Evolutionary conservation across 257 asterid species (phyloP), one percentile per base, ranked within the genome.

Genomic region (Scutellaria galericulata): DNA sequence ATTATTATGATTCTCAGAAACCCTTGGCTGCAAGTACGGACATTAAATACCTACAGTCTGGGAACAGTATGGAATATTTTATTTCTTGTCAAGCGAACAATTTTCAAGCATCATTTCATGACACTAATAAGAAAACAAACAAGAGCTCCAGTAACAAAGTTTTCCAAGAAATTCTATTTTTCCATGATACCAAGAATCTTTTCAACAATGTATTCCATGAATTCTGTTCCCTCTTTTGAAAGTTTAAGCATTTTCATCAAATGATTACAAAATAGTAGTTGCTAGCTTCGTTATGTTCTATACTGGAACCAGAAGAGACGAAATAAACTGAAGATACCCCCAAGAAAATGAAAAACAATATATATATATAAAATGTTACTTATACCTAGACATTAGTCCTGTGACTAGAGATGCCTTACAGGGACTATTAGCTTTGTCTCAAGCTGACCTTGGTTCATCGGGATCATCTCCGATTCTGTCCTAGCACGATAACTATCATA

Each of bases 291-390:
- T 41, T 60, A 46, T 6, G 48, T 44, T 53, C 66, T 54, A 73
- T 67, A 72, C 73, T 44, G 66, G 72, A 73, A 72, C 45, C 75
- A 77, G 66, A 66, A 40, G 27, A 52, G 55, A 52, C 74, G 18
- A 64, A 69, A 73, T 70, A 35, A 59, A 70, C 50, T 45, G 62
- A 65, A 70, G 46, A 79, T 75, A 46, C 80, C 77, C 77, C 67
- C 50, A 41, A 68, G 66, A 14, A 59, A 75, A 65, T 46, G 56
- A 54, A 52, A 47, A 68, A 51, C 59, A 62, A 72, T 51, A 41
- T 44, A 72, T 51, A 41, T 44, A 63, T 35, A 72, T 39, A 51
- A n/a, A 37, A 64, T 50, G 72, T 18, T 64, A 10, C 8, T 35
- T 8, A 7, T 5, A 63, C 39, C 41, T 11, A 45, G 11, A n/a